Conservation (phyloP, 2,329 filamentous ascomycete genomes). For the Trichoderma sp. region DNA sequence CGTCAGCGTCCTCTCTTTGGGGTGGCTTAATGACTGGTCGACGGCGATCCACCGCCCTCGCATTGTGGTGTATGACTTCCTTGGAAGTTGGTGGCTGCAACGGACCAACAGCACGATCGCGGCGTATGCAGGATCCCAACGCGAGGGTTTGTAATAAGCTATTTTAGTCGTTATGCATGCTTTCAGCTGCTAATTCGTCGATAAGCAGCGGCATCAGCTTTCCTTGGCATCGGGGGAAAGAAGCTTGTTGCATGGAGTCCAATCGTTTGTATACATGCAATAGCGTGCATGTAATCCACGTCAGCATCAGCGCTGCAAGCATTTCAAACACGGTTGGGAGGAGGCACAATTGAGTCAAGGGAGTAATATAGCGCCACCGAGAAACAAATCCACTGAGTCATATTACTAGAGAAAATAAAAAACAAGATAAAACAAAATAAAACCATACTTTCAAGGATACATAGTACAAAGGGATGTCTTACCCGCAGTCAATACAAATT, state of each 20-base stretch:
- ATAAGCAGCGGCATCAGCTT: not conserved
- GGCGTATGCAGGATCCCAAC: not conserved
- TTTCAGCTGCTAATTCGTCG: not conserved
- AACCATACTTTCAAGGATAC: not conserved
- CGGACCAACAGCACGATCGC: not conserved
- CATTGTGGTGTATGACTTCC: not conserved
- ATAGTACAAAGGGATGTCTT: not conserved
- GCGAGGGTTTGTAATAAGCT: not conserved
- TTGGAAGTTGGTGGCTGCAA: not conserved
- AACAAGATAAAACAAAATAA: not conserved
- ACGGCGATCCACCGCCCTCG: slow-evolving; percentile 15
- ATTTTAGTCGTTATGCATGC: not conserved
- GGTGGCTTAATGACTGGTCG: not conserved
- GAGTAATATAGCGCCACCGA: not conserved
- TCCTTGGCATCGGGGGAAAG: not conserved
- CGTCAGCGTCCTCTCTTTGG: not conserved
- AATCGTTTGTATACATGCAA: not conserved
- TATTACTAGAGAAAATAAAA: not conserved
- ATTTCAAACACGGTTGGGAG: not conserved
- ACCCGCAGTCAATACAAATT: not conserved
- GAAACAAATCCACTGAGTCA: not conserved
- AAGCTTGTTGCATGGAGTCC: not conserved
- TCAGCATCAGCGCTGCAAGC: not conserved
- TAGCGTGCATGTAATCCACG: not conserved
- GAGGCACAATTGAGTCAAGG: not conserved